phyloP scores from a whole-genome alignment of 345 rosid species.

The Erysimum cheiranthoides region DNA sequence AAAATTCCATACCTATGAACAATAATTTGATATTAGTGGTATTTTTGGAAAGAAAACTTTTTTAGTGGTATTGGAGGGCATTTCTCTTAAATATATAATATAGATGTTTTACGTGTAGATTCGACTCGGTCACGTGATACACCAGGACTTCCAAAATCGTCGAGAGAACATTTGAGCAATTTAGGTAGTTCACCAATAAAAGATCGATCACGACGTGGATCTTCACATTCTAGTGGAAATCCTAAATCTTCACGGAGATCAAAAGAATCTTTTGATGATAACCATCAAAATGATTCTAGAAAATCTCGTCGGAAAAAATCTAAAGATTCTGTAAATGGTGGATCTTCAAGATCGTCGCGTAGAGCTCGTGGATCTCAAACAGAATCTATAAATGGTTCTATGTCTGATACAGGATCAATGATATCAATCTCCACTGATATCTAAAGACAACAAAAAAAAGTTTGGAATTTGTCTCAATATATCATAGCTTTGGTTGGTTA shows the following conservation, averaged over 20 bases:
- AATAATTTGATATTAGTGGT: no score
- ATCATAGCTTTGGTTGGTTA: constrained; percentile 11
- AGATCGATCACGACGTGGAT: constrained; percentile 56
- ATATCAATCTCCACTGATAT: constrained; percentile 19
- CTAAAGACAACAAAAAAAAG: not conserved
- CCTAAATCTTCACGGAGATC: constrained; percentile 36
- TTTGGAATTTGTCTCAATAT: not conserved
- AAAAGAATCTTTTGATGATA: constrained; percentile 38
- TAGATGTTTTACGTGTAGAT: constrained; percentile 2
- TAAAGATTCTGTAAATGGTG: constrained; percentile 46
- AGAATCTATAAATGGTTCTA: constrained; percentile 28
- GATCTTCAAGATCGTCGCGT: constrained; percentile 49
- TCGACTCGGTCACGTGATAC: constrained; percentile 31
- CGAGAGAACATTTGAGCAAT: constrained; percentile 21
- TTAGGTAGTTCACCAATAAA: constrained; percentile 37
- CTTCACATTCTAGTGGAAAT: constrained; percentile 38
- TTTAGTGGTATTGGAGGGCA: no score
- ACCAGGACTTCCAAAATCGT: constrained; percentile 36
- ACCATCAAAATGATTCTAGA: constrained; percentile 47
- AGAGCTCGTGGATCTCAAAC: constrained; percentile 36
- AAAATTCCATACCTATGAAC: no score
- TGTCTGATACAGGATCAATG: constrained; percentile 22
- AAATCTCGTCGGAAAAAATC: constrained; percentile 57
- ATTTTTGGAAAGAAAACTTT: no score
- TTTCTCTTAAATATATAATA: no score